Conservation (phyloP, 2,329 filamentous ascomycete species). For the Dryadomyces sulphureus region DNA sequence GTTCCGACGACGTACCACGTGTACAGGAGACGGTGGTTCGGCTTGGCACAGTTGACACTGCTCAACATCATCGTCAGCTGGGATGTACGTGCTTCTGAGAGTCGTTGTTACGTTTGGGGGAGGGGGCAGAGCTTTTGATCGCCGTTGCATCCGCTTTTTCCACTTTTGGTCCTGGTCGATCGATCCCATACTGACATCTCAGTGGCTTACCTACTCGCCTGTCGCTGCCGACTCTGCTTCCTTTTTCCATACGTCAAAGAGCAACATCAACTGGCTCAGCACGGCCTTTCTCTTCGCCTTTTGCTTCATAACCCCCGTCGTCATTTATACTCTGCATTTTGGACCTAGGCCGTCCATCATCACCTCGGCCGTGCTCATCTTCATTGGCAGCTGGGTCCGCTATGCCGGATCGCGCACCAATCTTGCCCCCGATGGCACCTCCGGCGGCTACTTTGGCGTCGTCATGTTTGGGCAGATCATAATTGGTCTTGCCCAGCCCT, state of each 20-base stretch:
- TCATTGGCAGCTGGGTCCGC: constrained; percentile 83
- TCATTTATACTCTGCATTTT: constrained; percentile 64
- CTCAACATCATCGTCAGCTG: constrained; percentile 89
- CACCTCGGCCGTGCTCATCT: constrained; percentile 53
- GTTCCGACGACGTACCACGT: constrained; percentile 15
- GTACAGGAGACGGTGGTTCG: constrained; percentile 84
- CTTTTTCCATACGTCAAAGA: constrained; percentile 64
- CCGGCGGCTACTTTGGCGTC: constrained; percentile 50
- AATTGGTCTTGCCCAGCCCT: constrained; percentile 79
- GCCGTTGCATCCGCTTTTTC: too few species aligned
- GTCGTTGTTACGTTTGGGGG: too few species aligned
- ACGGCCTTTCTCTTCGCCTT: constrained; percentile 82
- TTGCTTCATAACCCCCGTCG: constrained; percentile 52
- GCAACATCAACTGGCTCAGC: constrained; percentile 81
- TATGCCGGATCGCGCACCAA: constrained; percentile 50
- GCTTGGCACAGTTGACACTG: constrained; percentile 66
- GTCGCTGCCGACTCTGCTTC: constrained; percentile 58
- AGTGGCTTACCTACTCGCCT: constrained; percentile 90
- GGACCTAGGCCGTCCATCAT: constrained; percentile 71
- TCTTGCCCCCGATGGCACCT: constrained; percentile 7
- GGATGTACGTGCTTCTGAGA: constrained; percentile 65
- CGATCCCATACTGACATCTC: background rate
- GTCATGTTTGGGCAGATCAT: constrained; percentile 88
- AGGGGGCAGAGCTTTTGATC: too few species aligned
- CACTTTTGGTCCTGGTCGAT: background rate